phyloP scores from a whole-genome alignment of 352 stramenopile genomes.

The Pythium brachiatum region DNA sequence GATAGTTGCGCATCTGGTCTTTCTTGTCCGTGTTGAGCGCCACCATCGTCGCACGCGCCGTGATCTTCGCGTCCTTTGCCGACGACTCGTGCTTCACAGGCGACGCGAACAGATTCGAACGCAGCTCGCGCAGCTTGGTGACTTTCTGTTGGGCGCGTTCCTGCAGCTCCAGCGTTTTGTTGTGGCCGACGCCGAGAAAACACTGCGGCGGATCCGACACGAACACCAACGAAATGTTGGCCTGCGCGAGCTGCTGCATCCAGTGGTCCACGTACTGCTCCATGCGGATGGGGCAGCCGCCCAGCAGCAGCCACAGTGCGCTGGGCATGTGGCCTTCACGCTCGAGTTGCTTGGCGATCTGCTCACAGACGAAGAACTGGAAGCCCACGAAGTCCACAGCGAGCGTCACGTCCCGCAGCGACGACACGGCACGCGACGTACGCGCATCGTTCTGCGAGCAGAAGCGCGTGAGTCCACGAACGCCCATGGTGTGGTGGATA shows the following conservation, averaged over 20 bases:
- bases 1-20: constrained; percentile 24
- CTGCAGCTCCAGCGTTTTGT: constrained; percentile 55
- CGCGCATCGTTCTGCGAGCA: constrained; percentile 48
- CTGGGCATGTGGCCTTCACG: constrained; percentile 26
- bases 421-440: constrained; percentile 32
- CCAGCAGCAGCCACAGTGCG: constrained; percentile 60
- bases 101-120: constrained; percentile 29
- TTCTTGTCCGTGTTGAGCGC: constrained; percentile 17
- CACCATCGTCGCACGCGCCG: background rate
- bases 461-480: constrained; percentile 57
- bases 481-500: constrained; percentile 38
- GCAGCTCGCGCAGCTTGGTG: constrained; percentile 43
- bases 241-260: constrained; percentile 30
- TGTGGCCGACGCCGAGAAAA: constrained; percentile 65
- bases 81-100: constrained; percentile 3
- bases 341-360: constrained; percentile 41
- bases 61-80: background rate
- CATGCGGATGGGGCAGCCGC: constrained; percentile 34
- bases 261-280: constrained; percentile 46
- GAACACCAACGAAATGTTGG: constrained; percentile 60
- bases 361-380: constrained; percentile 67
- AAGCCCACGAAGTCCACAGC: constrained; percentile 83
- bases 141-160: constrained; percentile 58
- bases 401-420: constrained; percentile 65
- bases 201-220: constrained; percentile 72